Conservation (phyloP, 345 rosid species). For the Lagerstroemia speciosa region DNA sequence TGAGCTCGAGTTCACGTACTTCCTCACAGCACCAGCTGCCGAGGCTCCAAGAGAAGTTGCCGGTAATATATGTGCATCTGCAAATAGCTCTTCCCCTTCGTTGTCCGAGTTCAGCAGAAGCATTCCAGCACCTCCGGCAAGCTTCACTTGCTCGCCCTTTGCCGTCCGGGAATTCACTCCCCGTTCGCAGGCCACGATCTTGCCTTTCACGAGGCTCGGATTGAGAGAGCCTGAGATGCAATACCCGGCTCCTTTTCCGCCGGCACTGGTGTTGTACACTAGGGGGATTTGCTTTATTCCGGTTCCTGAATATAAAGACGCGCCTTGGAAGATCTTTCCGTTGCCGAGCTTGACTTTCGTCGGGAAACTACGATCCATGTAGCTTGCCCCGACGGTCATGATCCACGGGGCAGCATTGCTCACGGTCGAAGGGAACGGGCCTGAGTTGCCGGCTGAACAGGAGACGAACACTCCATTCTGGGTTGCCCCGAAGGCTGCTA, state of each 20-base stretch:
- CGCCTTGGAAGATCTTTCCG: slow-evolving; percentile 34
- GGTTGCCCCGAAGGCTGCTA: slow-evolving; percentile 50
- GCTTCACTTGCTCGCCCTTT: slow-evolving; percentile 35
- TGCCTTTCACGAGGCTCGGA: slow-evolving; percentile 35
- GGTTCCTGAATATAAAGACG: slow-evolving; percentile 37
- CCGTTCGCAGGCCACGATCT: slow-evolving; percentile 47
- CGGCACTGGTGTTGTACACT: slow-evolving; percentile 46
- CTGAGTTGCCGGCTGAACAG: slow-evolving; percentile 74
- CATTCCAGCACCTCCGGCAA: slow-evolving; percentile 62
- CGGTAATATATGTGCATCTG: slow-evolving; percentile 62
- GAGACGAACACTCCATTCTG: slow-evolving; percentile 59
- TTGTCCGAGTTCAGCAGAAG: slow-evolving; percentile 33
- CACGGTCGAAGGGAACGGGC: slow-evolving; percentile 43
- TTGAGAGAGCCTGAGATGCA: slow-evolving; percentile 24
- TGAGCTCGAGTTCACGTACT: slow-evolving; percentile 30
- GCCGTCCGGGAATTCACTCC: slow-evolving; percentile 38
- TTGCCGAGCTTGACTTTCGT: slow-evolving; percentile 42
- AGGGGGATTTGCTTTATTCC: slow-evolving; percentile 30
- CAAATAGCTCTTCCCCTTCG: slow-evolving; percentile 56
- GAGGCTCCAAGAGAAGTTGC: slow-evolving; percentile 41
- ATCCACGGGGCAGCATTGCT: slow-evolving; percentile 76
- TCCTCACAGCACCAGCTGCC: slow-evolving; percentile 31
- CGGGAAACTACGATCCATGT: slow-evolving; percentile 57
- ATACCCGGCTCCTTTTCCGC: slow-evolving; percentile 32
- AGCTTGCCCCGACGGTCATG: slow-evolving; percentile 82